phyloP scores from a whole-genome alignment of 2,329 filamentous ascomycete species.

The Nakataea oryzae region DNA sequence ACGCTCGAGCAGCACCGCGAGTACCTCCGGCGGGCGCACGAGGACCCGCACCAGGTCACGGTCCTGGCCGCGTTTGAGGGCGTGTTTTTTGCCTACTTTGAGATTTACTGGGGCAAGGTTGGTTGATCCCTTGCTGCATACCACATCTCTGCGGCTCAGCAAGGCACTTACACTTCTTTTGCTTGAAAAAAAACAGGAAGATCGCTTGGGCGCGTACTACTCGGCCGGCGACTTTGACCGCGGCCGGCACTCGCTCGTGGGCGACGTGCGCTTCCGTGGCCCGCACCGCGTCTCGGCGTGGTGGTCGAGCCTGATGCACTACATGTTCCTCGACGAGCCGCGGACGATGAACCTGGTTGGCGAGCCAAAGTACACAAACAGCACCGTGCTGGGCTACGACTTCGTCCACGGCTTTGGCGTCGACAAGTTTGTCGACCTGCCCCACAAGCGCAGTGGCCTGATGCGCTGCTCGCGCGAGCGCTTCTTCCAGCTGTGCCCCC shows the following conservation, averaged over 20 bases:
- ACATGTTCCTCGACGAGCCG: slow-evolving; percentile 50
- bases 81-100: slow-evolving; percentile 64
- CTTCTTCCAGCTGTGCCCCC: slow-evolving; percentile 45
- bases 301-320: slow-evolving; percentile 54
- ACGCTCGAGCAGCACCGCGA: slow-evolving; percentile 63
- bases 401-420: slow-evolving; percentile 63
- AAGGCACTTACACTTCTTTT: not conserved
- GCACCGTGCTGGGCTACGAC: slow-evolving; percentile 63
- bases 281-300: slow-evolving; percentile 50
- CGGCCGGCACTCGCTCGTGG: slow-evolving; percentile 47
- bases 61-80: slow-evolving; percentile 64
- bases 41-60: slow-evolving; percentile 61
- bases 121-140: slow-evolving; percentile 4
- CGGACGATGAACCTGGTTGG: slow-evolving; percentile 48
- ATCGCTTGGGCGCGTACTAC: slow-evolving; percentile 46
- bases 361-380: slow-evolving; percentile 64
- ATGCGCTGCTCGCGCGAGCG: slow-evolving; percentile 54
- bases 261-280: slow-evolving; percentile 48
- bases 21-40: slow-evolving; percentile 58
- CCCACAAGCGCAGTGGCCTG: slow-evolving; percentile 60
- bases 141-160: not conserved
- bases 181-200: slow-evolving; percentile 28
- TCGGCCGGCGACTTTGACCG: slow-evolving; percentile 44
- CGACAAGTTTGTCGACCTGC: slow-evolving; percentile 62
- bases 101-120: slow-evolving; percentile 66